A percentile compares a stretch with the other conserved stretches of the same genome.
These are phyloP conservation scores for Fistulinella prunicolor DNA, from an alignment of 768 basidiomycete species.

Conservation along the genomic window DNA sequence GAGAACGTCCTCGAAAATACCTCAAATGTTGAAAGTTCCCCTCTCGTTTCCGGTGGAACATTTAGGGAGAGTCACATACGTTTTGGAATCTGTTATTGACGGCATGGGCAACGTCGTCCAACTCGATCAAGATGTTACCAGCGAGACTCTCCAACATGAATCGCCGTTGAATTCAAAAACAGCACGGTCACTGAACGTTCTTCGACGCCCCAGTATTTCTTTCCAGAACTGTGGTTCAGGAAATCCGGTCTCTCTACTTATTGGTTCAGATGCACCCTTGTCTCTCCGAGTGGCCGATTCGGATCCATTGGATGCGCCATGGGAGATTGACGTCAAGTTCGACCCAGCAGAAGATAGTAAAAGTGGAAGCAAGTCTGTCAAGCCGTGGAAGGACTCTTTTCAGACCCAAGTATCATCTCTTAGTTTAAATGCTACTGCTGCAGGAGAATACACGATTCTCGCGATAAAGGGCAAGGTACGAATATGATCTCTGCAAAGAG, in stretches of 20 bases:
- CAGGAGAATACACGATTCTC: conserved; percentile 76
- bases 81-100: conserved; percentile 81
- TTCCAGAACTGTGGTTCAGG: conserved; percentile 77
- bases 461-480: conserved; percentile 66
- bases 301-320: conserved; percentile 64
- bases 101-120: conserved; percentile 73
- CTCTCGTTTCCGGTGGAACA: conserved; percentile 60
- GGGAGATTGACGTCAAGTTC: conserved; percentile 64
- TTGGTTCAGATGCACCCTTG: conserved; percentile 62
- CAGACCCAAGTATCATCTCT: conserved; percentile 49
- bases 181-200: conserved; percentile 62
- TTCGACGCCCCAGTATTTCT: conserved; percentile 66
- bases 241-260: conserved; percentile 64
- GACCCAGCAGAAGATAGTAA: conserved; percentile 46
- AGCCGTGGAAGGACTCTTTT: conserved; percentile 64
- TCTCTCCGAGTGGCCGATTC: conserved; percentile 50
- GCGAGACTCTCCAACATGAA: conserved; percentile 19
- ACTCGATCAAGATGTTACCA: conserved; percentile 35
- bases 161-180: conserved; percentile 41
- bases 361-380: conserved; percentile 39
- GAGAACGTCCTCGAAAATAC: conserved; percentile 27
- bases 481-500: not conserved
- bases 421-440: conserved; percentile 49
- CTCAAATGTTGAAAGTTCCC: conserved; percentile 66
- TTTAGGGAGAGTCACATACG: conserved; percentile 68